A percentile compares a stretch with the other conserved stretches of the same genome.
These are phyloP conservation scores for Nakataea oryzae DNA, from an alignment of 2,329 filamentous ascomycete genomes.

Conservation along the genomic window DNA sequence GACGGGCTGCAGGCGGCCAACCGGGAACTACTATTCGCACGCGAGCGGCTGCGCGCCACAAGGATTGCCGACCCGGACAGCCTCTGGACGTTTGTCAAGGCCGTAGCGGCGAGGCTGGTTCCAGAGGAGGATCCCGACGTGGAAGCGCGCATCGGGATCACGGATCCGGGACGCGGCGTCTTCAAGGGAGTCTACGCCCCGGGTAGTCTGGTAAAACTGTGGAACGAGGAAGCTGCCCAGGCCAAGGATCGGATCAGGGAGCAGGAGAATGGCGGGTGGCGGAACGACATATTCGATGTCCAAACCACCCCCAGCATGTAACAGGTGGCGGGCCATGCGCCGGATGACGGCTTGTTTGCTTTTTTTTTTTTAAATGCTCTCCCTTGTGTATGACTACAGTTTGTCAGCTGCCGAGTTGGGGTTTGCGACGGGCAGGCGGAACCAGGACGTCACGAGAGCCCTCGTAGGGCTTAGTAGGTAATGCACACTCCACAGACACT, in stretches of 20 bases:
- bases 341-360: background rate
- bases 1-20: slow-evolving; percentile 65
- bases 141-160: slow-evolving; percentile 62
- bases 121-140: slow-evolving; percentile 67
- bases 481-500: background rate
- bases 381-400: too few species aligned
- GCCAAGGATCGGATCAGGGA: slow-evolving; percentile 69
- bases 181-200: slow-evolving; percentile 84
- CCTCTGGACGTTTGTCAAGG: slow-evolving; percentile 70
- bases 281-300: slow-evolving; percentile 70
- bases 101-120: slow-evolving; percentile 65
- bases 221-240: slow-evolving; percentile 66
- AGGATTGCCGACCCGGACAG: slow-evolving; percentile 74
- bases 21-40: slow-evolving; percentile 74
- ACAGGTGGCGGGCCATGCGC: background rate
- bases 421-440: too few species aligned
- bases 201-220: slow-evolving; percentile 80
- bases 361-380: background rate
- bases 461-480: too few species aligned
- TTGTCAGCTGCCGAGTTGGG: too few species aligned
- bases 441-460: too few species aligned
- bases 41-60: slow-evolving; percentile 78
- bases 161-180: slow-evolving; percentile 40
- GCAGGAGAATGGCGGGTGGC: slow-evolving; percentile 62
- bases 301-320: slow-evolving; percentile 13